Conservation (phyloP, 1,284 basidiomycete genomes). For the Malassezia cuniculi region DNA sequence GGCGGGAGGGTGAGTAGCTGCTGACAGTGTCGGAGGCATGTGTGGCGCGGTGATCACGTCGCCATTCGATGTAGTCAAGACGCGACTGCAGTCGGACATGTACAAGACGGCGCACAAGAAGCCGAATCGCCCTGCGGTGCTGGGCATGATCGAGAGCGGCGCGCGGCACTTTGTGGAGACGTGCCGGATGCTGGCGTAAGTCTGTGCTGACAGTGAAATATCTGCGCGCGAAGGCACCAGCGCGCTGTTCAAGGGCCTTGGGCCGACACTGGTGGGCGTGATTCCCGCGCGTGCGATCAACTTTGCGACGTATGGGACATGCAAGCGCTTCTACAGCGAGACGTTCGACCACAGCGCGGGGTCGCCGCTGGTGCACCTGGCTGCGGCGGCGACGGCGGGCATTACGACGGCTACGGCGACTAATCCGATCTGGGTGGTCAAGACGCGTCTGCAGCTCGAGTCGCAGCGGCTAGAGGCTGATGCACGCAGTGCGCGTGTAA, state of each 20-base stretch:
- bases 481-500: background rate
- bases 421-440: constrained; percentile 98
- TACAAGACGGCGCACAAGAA: constrained; percentile 50
- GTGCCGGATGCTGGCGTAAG: constrained; percentile 57
- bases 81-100: constrained; percentile 79
- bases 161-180: constrained; percentile 93
- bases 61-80: constrained; percentile 96
- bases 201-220: constrained; percentile 17
- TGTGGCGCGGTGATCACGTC: constrained; percentile 91
- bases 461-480: constrained; percentile 15
- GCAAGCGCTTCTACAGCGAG: constrained; percentile 76
- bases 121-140: constrained; percentile 11
- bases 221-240: constrained; percentile 68
- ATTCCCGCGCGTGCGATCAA: constrained; percentile 83
- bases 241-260: constrained; percentile 86
- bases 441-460: constrained; percentile 75
- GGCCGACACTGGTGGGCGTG: constrained; percentile 84
- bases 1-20: constrained; percentile 46
- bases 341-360: constrained; percentile 60
- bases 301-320: constrained; percentile 96
- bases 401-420: constrained; percentile 76
- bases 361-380: constrained; percentile 70
- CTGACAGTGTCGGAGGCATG: constrained; percentile 79
- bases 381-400: constrained; percentile 67
- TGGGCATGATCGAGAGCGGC: constrained; percentile 50